These are phyloP conservation scores for Rhizopogon vesiculosus DNA, from an alignment of 768 basidiomycete genomes.

Conservation along the genomic window DNA sequence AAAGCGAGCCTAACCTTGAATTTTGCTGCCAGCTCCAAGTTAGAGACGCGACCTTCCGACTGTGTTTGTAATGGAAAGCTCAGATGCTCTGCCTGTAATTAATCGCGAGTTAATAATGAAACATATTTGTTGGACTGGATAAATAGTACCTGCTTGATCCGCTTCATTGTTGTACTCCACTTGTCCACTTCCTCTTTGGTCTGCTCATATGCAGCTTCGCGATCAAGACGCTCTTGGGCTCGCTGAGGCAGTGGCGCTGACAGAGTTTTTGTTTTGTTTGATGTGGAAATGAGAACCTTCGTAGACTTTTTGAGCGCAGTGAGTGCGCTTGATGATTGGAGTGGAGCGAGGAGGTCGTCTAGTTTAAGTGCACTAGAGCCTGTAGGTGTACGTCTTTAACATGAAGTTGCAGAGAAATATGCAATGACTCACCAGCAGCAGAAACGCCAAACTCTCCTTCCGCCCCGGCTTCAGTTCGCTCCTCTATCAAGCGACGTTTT, in stretches of 20 bases:
- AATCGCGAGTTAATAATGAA: slow-evolving; percentile 1
- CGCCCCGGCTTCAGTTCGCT: slow-evolving; percentile 72
- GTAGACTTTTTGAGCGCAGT: slow-evolving; percentile 66
- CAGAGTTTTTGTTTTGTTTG: slow-evolving; percentile 54
- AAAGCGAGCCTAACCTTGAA: slow-evolving; percentile 58
- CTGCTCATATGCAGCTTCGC: slow-evolving; percentile 91
- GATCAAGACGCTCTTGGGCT: slow-evolving; percentile 84
- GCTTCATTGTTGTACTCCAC: slow-evolving; percentile 90
- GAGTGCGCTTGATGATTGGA: slow-evolving; percentile 55
- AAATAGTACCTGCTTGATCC: slow-evolving; percentile 70
- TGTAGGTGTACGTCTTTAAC: slow-evolving; percentile 14
- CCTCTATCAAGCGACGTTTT: slow-evolving; percentile 59
- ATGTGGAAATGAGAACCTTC: slow-evolving; percentile 54
- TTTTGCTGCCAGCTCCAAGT: slow-evolving; percentile 72
- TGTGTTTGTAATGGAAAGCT: slow-evolving; percentile 81
- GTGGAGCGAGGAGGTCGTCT: slow-evolving; percentile 73
- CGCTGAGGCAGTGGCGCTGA: slow-evolving; percentile 84
- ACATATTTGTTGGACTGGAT: background rate
- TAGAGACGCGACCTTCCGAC: slow-evolving; percentile 51
- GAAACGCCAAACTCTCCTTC: slow-evolving; percentile 77
- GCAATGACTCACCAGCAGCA: slow-evolving; percentile 32
- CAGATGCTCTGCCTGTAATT: slow-evolving; percentile 70
- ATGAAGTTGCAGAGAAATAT: background rate
- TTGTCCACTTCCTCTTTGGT: slow-evolving; percentile 91
- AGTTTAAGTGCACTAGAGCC: slow-evolving; percentile 54